These are phyloP conservation scores for Berberis vulgaris DNA, from an alignment of 164 flowering plant species.

Conservation along the genomic window DNA sequence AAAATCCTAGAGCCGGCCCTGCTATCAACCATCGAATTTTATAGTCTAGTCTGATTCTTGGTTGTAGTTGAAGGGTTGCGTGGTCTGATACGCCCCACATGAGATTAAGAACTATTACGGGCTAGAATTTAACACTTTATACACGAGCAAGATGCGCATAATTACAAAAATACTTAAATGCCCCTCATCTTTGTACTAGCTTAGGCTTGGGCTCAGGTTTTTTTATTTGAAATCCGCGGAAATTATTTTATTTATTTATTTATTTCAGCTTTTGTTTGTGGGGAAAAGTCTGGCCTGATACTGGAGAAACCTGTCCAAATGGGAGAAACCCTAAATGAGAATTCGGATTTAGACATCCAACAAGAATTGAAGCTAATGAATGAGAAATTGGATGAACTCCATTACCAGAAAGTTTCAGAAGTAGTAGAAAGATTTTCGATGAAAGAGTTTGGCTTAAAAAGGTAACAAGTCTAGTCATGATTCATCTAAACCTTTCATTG, in stretches of 20 bases:
- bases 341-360: slow-evolving; percentile 27
- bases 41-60: not conserved
- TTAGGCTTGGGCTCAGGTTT: too few relatives aligned
- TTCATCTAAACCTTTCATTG: not conserved
- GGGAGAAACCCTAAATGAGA: slow-evolving; percentile 53
- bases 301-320: slow-evolving; percentile 35
- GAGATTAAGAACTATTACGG: too few relatives aligned
- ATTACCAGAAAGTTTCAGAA: slow-evolving; percentile 15
- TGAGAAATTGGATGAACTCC: slow-evolving; percentile 34
- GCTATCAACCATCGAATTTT: too few relatives aligned
- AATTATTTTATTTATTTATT: too few relatives aligned
- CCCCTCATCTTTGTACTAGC: too few relatives aligned
- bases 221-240: too few relatives aligned
- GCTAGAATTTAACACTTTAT: too few relatives aligned
- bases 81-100: too few relatives aligned
- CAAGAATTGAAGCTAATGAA: slow-evolving; percentile 30
- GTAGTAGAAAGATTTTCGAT: slow-evolving; percentile 23
- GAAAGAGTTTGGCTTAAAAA: slow-evolving; percentile 53
- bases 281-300: slow-evolving; percentile 40
- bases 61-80: too few relatives aligned
- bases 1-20: too few relatives aligned
- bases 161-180: too few relatives aligned
- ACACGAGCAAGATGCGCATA: too few relatives aligned
- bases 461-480: slow-evolving; percentile 24
- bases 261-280: slow-evolving; percentile 57